phyloP scores from a whole-genome alignment of 164 flowering plant species.

The Brasenia schreberi region DNA sequence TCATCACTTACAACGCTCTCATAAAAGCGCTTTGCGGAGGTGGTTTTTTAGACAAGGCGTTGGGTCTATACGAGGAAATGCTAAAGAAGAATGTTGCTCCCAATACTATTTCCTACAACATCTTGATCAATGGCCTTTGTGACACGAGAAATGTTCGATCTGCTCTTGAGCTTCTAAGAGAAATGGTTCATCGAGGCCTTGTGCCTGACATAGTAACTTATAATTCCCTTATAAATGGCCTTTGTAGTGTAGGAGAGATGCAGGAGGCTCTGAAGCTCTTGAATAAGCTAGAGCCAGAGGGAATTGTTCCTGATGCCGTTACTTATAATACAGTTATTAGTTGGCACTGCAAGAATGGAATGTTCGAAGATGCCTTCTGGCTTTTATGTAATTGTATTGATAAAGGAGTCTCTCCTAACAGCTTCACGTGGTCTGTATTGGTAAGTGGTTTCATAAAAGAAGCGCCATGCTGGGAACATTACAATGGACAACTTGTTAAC shows the following conservation, averaged over 20 bases:
- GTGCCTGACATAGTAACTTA: constrained; percentile 79
- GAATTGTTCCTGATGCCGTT: constrained; percentile 52
- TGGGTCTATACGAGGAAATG: constrained; percentile 69
- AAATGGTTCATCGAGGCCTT: constrained; percentile 52
- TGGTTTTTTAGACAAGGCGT: constrained; percentile 56
- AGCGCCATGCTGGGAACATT: too few species aligned
- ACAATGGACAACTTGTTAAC: too few species aligned
- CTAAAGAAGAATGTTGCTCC: constrained; percentile 33
- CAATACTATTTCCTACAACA: constrained; percentile 49
- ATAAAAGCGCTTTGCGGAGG: constrained; percentile 55
- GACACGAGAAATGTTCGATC: constrained; percentile 36
- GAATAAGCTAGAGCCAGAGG: constrained; percentile 46
- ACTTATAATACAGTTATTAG: constrained; percentile 78
- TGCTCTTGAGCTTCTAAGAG: constrained; percentile 56
- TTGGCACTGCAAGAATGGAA: constrained; percentile 60
- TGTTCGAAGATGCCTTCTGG: constrained; percentile 47
- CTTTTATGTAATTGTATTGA: constrained; percentile 42
- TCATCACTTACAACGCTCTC: constrained; percentile 66
- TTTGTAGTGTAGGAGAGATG: constrained; percentile 49
- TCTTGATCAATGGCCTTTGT: constrained; percentile 71
- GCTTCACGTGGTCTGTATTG: constrained; percentile 16
- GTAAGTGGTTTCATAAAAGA: too few species aligned
- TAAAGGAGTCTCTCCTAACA: constrained; percentile 17
- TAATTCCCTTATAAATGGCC: constrained; percentile 74
- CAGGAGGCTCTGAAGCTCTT: constrained; percentile 61